phyloP scores from a whole-genome alignment of 768 basidiomycete genomes.

The Daedaleopsis sinensis region DNA sequence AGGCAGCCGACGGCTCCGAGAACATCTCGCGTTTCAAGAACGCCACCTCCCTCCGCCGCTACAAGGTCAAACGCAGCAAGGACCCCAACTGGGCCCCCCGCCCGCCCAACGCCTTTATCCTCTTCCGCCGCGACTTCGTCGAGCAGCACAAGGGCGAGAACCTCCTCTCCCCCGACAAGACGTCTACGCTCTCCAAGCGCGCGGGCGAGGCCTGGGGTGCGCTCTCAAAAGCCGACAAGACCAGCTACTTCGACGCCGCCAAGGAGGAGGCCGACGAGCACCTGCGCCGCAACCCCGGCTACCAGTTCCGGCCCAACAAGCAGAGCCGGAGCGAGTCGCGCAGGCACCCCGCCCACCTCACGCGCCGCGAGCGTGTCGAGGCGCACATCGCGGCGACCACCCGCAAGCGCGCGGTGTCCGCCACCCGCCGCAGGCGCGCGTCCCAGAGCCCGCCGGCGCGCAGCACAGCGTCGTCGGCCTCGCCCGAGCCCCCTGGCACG shows the following conservation, averaged over 20 bases:
- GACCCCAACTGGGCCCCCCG: constrained; percentile 67
- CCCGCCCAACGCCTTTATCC: constrained; percentile 72
- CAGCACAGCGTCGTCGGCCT: constrained; percentile 16
- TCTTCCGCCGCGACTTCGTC: constrained; percentile 71
- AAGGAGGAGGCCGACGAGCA: constrained; percentile 60
- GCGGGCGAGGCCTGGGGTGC: constrained; percentile 77
- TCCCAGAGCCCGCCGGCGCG: constrained; percentile 8
- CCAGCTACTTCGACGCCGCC: constrained; percentile 52
- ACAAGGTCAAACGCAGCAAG: constrained; percentile 42
- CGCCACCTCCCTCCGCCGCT: constrained; percentile 43
- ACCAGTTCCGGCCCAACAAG: constrained; percentile 57
- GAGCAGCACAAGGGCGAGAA: constrained; percentile 43
- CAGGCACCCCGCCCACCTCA: constrained; percentile 19
- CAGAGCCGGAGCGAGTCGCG: constrained; percentile 17
- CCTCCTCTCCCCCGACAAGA: constrained; percentile 32
- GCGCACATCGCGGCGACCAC: constrained; percentile 19
- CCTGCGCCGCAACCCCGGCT: constrained; percentile 52
- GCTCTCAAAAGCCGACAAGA: constrained; percentile 44
- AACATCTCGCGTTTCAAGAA: constrained; percentile 11
- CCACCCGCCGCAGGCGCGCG: constrained; percentile 7
- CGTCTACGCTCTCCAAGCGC: constrained; percentile 72
- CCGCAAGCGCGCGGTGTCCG: constrained; percentile 1
- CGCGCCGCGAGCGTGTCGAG: constrained; percentile 33
- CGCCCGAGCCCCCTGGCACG: constrained; percentile 23
- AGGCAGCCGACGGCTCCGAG: neutral